Base-by-base conservation (phyloP, 768 basidiomycete species). In the Gyrodon lividus region DNA sequence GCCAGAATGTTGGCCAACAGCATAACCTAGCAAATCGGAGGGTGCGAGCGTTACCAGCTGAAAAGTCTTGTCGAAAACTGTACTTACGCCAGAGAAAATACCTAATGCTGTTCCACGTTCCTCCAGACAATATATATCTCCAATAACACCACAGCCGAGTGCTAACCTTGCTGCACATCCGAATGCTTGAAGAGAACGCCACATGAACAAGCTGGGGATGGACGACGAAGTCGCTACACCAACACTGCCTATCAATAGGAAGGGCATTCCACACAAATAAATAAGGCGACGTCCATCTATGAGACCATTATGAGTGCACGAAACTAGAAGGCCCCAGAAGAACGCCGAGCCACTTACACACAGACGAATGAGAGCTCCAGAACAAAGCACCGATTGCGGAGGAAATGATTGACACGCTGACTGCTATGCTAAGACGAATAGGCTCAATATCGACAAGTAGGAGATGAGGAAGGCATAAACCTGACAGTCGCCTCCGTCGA, bases 281-380 rank as follows among this genome's bases (percentile, higher is more conserved):
- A 86, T 67, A 0, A 76, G 75, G 22, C 79, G 67, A 3, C 86
- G 74, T 1, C 87, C 87, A 69, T 87, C 84, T 86, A 43, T 23
- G 13, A 16, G 22, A n/a, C n/a, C 16, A 4, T 1, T 6, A 16
- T 51, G n/a, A 38, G 1, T 10, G 34, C 31, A 28, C 2, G 35
- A 40, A 20, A 6, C 17, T 43, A n/a, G n/a, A n/a, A n/a, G n/a
- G 17, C 30, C 10, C 17, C 6, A 23, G n/a, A 20, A 34, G 49
- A 43, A 63, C 55, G 9, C 60, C 51, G 17, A 13, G 33, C 14
- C 12, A 61, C 68, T 38, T 23, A 75, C 76, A 82, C 48, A 74
- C 79, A 4, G 72, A 70, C 7, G 77, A 72, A 45, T 77, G 71
- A 0, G 77, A 72, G 0, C 76, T 74, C 72, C 78, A 80, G 6